Evolutionary conservation across 306 rosid genomes (phyloP), one percentile per base, ranked within the genome.

Genomic region (Amphicarpaea edgeworthii): DNA sequence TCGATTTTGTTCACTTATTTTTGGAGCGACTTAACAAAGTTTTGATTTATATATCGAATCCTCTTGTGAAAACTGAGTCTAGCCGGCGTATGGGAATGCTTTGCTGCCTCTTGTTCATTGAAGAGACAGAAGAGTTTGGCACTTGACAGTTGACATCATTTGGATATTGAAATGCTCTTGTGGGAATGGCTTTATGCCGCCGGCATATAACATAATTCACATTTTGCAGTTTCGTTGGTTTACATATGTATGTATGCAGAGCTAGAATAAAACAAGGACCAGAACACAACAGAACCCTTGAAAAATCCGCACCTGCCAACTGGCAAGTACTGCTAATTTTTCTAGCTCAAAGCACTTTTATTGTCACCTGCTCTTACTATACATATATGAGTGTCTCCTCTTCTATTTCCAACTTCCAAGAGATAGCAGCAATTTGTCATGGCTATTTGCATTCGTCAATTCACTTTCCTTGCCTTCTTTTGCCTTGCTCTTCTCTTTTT

Each of bases 401-500:
- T 21, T 58, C 9, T 37, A 34, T 17, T 34, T 62, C 2, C n/a
- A 63, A 10, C 30, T 16, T 38, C 16, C 1, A 11, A 19, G 49
- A 38, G 23, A 40, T 7, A 24, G 5, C 20, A 26, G 16, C 16
- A 68, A 26, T 12, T 46, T 21, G 2, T 5, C 7, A 75, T 62
- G 71, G 38, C 23, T 1, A 61, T 41, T 47, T 16, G 23, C 12
- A 3, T 32, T 51, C 20, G 12, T 15, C 58, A 46, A 19, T 21
- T 20, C 38, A 8, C 70, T 15, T 60, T 47, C n/a, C 10, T 17
- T 17, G 60, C 54, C 38, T 38, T 75, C 34, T 38, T 58, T 12
- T 58, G 54, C 54, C 4, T 75, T 32, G 28, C 54, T 32, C 41
- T 74, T 30, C 45, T 62, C 46, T 6, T 63, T 43, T 62, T 42